phyloP scores from a whole-genome alignment of 371 early-diverging fungal genomes.

The Thermomucor indicae-seudaticae region DNA sequence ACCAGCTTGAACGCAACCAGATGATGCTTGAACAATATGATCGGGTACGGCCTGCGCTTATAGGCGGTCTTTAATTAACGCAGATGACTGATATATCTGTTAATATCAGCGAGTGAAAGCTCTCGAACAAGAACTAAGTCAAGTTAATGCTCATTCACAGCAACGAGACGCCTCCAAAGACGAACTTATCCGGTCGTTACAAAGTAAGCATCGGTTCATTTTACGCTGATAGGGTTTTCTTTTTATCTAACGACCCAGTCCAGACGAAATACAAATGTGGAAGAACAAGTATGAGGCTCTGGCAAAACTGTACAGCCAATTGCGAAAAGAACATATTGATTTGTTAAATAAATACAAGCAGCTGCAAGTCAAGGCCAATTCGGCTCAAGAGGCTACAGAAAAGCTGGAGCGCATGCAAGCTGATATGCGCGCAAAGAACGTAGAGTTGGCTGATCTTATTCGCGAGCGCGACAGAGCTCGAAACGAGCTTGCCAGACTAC shows the following conservation, averaged over 20 bases:
- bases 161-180: conserved; percentile 72
- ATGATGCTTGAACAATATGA: conserved; percentile 83
- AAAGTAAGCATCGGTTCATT: conserved; percentile 46
- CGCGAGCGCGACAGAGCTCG: conserved; percentile 79
- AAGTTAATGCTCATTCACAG: conserved; percentile 63
- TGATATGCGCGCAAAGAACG: conserved; percentile 76
- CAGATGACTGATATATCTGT: not conserved
- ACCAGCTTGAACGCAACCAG: conserved; percentile 81
- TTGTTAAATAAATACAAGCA: conserved; percentile 83
- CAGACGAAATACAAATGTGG: conserved; percentile 78
- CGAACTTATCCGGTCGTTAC: conserved; percentile 70
- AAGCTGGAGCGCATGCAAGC: conserved; percentile 75
- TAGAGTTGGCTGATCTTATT: conserved; percentile 79
- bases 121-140: conserved; percentile 79
- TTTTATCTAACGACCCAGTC: not conserved
- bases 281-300: conserved; percentile 89
- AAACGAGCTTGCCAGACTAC: conserved; percentile 67
- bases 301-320: conserved; percentile 92
- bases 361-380: conserved; percentile 76
- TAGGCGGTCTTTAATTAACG: not conserved
- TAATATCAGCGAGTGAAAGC: conserved; percentile 53
- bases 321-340: conserved; percentile 95
- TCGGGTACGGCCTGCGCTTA: conserved; percentile 55
- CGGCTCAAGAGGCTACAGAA: conserved; percentile 70
- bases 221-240: not conserved